Evolutionary conservation across 225 moss, liverwort and hornwort species (phyloP), one percentile per base, ranked within the genome.

Genomic region (Polytrichum formosum): DNA sequence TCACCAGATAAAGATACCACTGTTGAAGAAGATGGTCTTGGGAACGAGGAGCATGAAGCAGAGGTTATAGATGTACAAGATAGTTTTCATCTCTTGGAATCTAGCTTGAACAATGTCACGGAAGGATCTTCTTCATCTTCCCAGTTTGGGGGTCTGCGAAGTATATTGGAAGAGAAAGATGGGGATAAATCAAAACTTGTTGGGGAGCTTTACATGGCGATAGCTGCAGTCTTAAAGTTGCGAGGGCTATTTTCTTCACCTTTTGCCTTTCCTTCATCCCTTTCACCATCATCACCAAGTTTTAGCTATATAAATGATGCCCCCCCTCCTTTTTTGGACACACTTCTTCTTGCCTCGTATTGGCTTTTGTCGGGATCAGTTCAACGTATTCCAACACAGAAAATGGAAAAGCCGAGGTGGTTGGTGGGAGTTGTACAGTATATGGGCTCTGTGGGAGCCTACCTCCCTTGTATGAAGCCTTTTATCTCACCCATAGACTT

Each of bases 171-270:
- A 77, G 82, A 70, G 53, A 72, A 72, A 54, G 75, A 75, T 63
- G 71, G 68, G 68, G 89, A 84, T 46, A 82, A 75, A 61, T 69
- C 84, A 69, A 85, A 90, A 33, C 68, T 92, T 7, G 84, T 96
- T 30, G 93, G 96, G 60, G 93, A 96, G 85, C 87, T 93, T 78
- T 96, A 77, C 67, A 76, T 93, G 82, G 87, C 93, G 70, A 56
- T 84, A 74, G 93, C 90, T 26, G 93, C 87, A 28, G 55, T 87
- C 63, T 69, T 93, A 53, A 93, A 82, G 72, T 65, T 96, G 28
- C 88, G 89, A 65, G 83, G 85, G 68, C 72, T 89, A 70, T 84
- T 86, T 76, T 65, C 25, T 67, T 83, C 89, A 63, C 89, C 89
- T 16, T 86, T 80, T 62, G 77, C 89, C 21, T 71, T 73, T 30